A percentile compares a stretch with the other conserved stretches of the same genome.
These are phyloP conservation scores for Lophiostoma macrostomum DNA, from an alignment of 495 filamentous ascomycete species.

Conservation along the genomic window DNA sequence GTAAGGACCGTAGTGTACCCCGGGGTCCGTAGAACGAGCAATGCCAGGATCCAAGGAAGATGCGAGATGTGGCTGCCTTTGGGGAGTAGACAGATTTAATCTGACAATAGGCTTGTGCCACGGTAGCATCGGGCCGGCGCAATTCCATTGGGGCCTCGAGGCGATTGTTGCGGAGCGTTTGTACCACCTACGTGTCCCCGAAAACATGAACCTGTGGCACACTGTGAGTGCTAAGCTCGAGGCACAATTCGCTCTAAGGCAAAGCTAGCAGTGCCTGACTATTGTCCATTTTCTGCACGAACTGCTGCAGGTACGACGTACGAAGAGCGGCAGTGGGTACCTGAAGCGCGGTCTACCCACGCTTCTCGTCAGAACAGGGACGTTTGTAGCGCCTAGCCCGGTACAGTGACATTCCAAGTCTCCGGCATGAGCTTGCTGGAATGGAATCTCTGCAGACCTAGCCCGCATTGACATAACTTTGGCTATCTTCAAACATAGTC, in stretches of 20 bases:
- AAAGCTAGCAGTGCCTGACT: too few species aligned
- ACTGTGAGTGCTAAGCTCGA: not conserved
- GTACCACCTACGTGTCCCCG: conserved; percentile 8
- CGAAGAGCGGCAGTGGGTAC: too few species aligned
- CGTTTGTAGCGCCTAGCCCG: too few species aligned
- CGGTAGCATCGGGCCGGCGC: conserved; percentile 1
- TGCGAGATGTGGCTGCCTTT: not conserved
- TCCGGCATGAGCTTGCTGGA: conserved; percentile 1
- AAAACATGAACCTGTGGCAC: not conserved
- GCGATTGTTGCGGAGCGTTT: not conserved
- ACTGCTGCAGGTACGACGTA: too few species aligned
- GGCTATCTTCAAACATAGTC: too few species aligned
- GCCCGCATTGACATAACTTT: not conserved
- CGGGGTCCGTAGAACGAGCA: too few species aligned
- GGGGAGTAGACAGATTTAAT: not conserved
- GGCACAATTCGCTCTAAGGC: too few species aligned
- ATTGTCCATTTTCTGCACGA: too few species aligned
- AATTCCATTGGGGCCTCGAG: not conserved
- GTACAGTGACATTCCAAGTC: not conserved
- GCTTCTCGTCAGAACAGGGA: too few species aligned
- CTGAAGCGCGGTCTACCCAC: not conserved
- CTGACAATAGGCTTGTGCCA: conserved; percentile 1
- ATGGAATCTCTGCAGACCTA: not conserved
- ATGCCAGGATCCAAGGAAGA: too few species aligned
- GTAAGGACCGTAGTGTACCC: too few species aligned